These are phyloP conservation scores for Mortierella sp. DNA, from an alignment of 371 early-diverging fungal genomes.

Conservation along the genomic window DNA sequence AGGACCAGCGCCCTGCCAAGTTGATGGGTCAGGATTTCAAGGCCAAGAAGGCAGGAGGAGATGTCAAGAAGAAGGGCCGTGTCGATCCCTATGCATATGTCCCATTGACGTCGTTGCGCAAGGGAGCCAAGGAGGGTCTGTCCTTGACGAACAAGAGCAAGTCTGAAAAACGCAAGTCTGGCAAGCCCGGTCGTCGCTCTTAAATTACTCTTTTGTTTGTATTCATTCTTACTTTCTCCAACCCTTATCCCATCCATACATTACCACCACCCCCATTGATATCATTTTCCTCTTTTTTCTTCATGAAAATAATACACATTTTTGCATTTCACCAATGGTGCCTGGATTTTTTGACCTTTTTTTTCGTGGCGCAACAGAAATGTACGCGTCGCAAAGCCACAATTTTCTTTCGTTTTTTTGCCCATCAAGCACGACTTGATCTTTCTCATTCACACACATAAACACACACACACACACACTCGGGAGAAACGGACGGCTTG, in stretches of 20 bases:
- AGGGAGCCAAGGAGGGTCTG: conserved; percentile 52
- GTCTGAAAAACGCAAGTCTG: conserved; percentile 52
- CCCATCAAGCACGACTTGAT: background rate
- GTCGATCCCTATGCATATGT: conserved; percentile 97
- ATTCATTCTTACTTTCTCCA: background rate
- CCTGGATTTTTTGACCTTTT: background rate
- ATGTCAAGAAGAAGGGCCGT: conserved; percentile 89
- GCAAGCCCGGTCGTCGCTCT: conserved; percentile 49
- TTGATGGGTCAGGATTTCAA: conserved; percentile 69
- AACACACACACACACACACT: background rate
- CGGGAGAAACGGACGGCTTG: background rate
- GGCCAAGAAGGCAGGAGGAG: conserved; percentile 90
- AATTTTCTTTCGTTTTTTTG: background rate
- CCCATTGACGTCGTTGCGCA: conserved; percentile 74
- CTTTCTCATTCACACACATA: background rate
- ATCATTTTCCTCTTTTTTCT: conserved; percentile 7
- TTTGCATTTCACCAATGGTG: background rate
- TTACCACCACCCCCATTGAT: conserved; percentile 10
- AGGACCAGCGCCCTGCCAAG: conserved; percentile 44
- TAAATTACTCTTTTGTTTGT: background rate
- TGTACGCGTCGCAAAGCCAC: conserved; percentile 11
- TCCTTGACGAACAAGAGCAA: conserved; percentile 57
- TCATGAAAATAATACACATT: conserved; percentile 8
- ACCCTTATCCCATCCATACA: background rate
- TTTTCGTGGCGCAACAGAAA: background rate